Evolutionary conservation across 2,329 filamentous ascomycete genomes (phyloP), one percentile per base, ranked within the genome.

Genomic region (Sporothrix variecibatus): DNA sequence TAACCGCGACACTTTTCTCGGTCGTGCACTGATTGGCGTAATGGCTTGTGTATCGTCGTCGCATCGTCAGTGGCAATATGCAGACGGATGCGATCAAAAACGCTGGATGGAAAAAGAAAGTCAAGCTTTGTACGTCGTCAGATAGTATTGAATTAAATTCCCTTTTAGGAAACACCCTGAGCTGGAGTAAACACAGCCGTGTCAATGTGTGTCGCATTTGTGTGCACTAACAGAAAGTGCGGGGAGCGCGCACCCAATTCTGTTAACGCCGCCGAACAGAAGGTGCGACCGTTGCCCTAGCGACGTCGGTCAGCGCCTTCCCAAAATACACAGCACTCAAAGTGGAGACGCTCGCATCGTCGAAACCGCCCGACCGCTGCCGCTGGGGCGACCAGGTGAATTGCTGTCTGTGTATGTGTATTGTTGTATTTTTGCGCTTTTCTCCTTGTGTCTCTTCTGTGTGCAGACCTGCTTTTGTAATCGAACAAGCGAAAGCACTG

Each of bases 281-380:
- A 49, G 64, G 40, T 67, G 40, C 31, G 15, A 38, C 49, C 34
- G 40, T 74, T 46, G 46, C 73, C 28, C n/a, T 34, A 71, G 56
- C 71, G 72, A 75, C 73, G 31, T 46, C 31, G 26, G 23, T 64
- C n/a, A 23, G 43, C 15, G 43, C 15, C 56, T 31, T 9, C 49
- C 46, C 62, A 64, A 49, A 17, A 49, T 20, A 49, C 43, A 49
- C 15, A 49, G 62, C 46, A 58, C 38, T 69, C 69, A 71, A 49
- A 71, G 68, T 71, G 67, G 67, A 71, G 51, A 58, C 49, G 7
- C 31, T n/a, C 43, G n/a, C 34, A 71, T 71, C 68, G 31, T 71
- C 68, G 12, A 58, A 40, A 40, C 34, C 68, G 23, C n/a, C n/a
- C n/a, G n/a, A 43, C 31, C 51, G 51, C 49, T 53, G 49, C 46